Conservation (phyloP, 345 rosid species). For the Corchorus olitorius region DNA sequence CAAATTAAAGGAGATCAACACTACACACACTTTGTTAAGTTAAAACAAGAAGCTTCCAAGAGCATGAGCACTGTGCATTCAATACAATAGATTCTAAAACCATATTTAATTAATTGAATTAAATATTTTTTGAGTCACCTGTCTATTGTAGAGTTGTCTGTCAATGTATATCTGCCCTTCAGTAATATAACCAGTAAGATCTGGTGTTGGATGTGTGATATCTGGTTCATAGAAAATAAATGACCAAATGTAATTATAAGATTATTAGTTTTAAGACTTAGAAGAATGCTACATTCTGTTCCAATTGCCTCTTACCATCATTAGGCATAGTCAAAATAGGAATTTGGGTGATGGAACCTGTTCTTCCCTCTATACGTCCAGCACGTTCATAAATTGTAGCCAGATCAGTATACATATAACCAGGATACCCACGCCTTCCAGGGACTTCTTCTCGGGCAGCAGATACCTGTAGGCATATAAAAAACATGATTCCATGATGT, state of each 20-base stretch:
- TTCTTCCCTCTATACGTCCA: constrained; percentile 96
- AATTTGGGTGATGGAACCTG: constrained; percentile 95
- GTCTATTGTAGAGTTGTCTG: constrained; percentile 79
- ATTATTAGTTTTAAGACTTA: not conserved
- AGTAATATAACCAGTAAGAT: constrained; percentile 97
- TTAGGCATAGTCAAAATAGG: constrained; percentile 99
- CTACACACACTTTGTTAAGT: not conserved
- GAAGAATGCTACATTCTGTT: not conserved
- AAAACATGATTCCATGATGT: not conserved
- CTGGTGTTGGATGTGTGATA: constrained; percentile 97
- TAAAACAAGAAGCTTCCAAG: not conserved
- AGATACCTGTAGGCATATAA: constrained; percentile 66
- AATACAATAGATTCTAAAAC: not conserved
- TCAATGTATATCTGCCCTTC: constrained; percentile 95
- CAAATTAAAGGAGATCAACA: not conserved
- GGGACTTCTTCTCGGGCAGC: constrained; percentile 99
- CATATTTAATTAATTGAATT: not conserved
- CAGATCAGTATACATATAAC: constrained; percentile 99
- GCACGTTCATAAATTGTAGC: constrained; percentile 97
- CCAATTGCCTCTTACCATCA: constrained; percentile 55
- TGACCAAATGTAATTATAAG: not conserved
- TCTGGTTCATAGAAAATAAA: constrained; percentile 48
- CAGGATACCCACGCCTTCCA: constrained; percentile 99
- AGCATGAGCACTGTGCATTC: not conserved
- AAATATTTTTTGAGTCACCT: constrained; percentile 37